Percentiles rank a stretch among this genome's conserved stretches.
Evolutionary conservation across 441 rosid species (phyloP).

Genomic region (Capsella rubella): DNA sequence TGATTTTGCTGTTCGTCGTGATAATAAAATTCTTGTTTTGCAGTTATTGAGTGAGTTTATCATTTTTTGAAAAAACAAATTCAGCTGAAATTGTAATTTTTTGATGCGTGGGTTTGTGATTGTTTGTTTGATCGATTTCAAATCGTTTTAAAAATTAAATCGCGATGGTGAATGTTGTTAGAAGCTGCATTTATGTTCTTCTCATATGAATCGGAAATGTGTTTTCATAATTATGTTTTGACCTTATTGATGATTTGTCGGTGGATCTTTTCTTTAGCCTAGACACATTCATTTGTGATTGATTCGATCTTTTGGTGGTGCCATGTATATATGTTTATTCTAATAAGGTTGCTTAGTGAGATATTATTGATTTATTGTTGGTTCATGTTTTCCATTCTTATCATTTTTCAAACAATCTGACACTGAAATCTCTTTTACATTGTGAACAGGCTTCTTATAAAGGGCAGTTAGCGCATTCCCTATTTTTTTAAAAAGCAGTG

Average conservation of each 20-base stretch:
- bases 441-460: slow-evolving; percentile 5
- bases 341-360: slow-evolving; percentile 2
- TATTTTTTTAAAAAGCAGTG: no score
- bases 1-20: slow-evolving; percentile 14
- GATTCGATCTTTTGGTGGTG: no score
- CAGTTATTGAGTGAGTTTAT: neutral
- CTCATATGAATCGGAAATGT: neutral
- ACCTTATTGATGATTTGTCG: slow-evolving; percentile 2
- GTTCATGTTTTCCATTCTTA: slow-evolving; percentile 9
- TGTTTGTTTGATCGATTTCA: neutral
- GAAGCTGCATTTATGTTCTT: slow-evolving; percentile 9
- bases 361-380: neutral
- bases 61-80: neutral
- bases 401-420: slow-evolving; percentile 1
- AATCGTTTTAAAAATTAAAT: neutral
- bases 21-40: slow-evolving; percentile 41
- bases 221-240: neutral
- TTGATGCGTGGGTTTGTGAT: neutral
- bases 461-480: neutral
- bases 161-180: neutral
- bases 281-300: neutral
- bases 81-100: slow-evolving; percentile 24
- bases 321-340: neutral
- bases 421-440: slow-evolving; percentile 7
- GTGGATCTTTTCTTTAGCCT: neutral